Evolutionary conservation across 768 basidiomycete species (phyloP).

Genomic region (Melanogaster broomeanus): DNA sequence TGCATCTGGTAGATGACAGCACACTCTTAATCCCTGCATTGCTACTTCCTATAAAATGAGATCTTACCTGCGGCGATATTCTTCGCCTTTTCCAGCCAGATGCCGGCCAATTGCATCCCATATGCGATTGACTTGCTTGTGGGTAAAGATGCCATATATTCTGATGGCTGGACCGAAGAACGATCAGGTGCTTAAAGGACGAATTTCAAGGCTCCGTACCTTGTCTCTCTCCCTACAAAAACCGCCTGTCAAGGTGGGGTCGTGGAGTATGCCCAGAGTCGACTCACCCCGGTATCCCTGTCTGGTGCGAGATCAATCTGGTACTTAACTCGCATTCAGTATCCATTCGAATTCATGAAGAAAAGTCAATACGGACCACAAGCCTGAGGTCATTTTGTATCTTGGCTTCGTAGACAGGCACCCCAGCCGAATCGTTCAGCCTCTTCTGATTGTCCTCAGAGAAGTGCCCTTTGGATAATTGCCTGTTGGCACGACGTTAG

Average conservation of each 20-base stretch:
- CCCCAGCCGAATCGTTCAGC: slow-evolving; percentile 44
- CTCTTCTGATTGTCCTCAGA: slow-evolving; percentile 69
- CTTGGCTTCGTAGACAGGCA: slow-evolving; percentile 71
- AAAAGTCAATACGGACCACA: slow-evolving; percentile 39
- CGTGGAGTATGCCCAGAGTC: not conserved
- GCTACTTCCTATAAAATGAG: not conserved
- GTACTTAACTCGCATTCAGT: slow-evolving; percentile 35
- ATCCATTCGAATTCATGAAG: not conserved
- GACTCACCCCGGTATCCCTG: slow-evolving; percentile 32
- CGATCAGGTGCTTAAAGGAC: not conserved
- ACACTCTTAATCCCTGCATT: not conserved
- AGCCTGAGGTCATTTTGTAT: slow-evolving; percentile 55
- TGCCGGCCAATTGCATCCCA: slow-evolving; percentile 51
- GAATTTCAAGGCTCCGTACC: slow-evolving; percentile 22
- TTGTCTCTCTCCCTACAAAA: slow-evolving; percentile 40
- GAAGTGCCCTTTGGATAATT: slow-evolving; percentile 70
- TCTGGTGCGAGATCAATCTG: slow-evolving; percentile 49
- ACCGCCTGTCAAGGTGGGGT: not conserved
- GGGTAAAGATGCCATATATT: slow-evolving; percentile 53
- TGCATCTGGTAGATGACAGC: slow-evolving; percentile 40
- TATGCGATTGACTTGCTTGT: slow-evolving; percentile 46
- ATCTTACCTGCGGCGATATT: slow-evolving; percentile 53
- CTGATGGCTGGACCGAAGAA: slow-evolving; percentile 38
- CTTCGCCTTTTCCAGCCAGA: slow-evolving; percentile 44
- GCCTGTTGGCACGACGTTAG: slow-evolving; percentile 39